Percentiles rank a stretch among this genome's conserved stretches.
Conservation (phyloP, 257 asterid species). For the Leptodermis oblonga region DNA sequence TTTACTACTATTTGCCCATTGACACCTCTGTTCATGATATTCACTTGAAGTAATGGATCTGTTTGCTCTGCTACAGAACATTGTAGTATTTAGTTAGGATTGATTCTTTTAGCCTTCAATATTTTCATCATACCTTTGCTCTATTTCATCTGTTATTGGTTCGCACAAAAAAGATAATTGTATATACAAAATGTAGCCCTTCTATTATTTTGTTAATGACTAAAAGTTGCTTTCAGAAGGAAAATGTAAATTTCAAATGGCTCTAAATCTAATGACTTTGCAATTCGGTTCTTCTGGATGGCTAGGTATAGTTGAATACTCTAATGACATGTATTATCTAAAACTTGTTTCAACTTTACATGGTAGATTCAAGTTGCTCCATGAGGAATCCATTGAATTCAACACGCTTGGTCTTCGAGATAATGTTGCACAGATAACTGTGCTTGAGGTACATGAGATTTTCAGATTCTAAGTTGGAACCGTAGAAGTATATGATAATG, state of each 20-base stretch:
- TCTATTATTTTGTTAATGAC: neutral
- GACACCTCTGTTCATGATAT: neutral
- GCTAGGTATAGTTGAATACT: neutral
- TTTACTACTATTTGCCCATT: neutral
- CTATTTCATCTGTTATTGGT: conserved; percentile 1
- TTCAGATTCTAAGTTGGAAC: neutral
- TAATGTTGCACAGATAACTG: conserved; percentile 96
- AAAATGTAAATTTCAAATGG: neutral
- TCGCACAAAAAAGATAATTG: neutral
- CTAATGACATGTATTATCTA: neutral
- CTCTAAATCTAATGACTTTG: neutral
- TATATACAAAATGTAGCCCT: neutral
- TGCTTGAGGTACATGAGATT: conserved; percentile 62
- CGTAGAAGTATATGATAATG: neutral
- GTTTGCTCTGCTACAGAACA: neutral
- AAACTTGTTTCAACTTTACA: conserved; percentile 10
- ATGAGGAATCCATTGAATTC: conserved; percentile 83
- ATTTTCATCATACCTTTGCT: neutral
- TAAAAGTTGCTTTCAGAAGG: neutral
- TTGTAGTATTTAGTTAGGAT: neutral
- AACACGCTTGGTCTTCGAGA: conserved; percentile 77
- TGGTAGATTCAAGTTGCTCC: conserved; percentile 82
- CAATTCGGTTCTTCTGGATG: neutral
- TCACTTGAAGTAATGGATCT: neutral
- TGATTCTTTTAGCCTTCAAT: neutral